Evolutionary conservation across 164 flowering plant species (phyloP), one percentile per base, ranked within the genome.

Genomic region (Magnolia kwangsiensis): DNA sequence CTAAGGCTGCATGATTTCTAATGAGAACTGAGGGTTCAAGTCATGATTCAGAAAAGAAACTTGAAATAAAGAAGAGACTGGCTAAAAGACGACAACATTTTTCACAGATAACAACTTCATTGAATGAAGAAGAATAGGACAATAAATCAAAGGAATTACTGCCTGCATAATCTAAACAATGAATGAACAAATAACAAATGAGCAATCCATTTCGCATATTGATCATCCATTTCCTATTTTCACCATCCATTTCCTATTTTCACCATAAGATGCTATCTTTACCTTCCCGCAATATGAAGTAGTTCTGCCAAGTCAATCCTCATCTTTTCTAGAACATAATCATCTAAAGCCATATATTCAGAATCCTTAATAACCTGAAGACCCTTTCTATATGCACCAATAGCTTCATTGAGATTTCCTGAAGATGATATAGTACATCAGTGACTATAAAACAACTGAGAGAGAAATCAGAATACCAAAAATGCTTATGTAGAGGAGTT

Each of bases 251-350:
- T 23, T 23, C 24, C 74, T 70, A 23, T 63, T 75, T 27, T 27
- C 70, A 67, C 45, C 58, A 50, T 31, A 78, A 55, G 61, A 66
- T 27, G 27, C 69, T 18, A 71, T 49, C 51, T 72, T 78, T 83
- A 95, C 98, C 98, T 92, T 87, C 98, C 98, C 14, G 85, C 90
- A 75, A 72, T 81, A 83, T 93, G 98, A 80, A 92, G 94, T 74
- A 95, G 78, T 78, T 93, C 98, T 13, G 96, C 94, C 82, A 95
- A 85, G 74, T 95, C 98, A 72, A 88, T 78, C 84, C 92, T 90
- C 87, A 91, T 90, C 83, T 88, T 90, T 87, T 93, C 95, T 84
- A 93, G 76, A 50, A 85, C 51, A 67, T 75, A 73, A 66, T 92
- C 93, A 77, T 91, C 94, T 67, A 86, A 70, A 70, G 85, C 80